Evolutionary conservation across 306 rosid species (phyloP).

Genomic region (Alnus rubra): DNA sequence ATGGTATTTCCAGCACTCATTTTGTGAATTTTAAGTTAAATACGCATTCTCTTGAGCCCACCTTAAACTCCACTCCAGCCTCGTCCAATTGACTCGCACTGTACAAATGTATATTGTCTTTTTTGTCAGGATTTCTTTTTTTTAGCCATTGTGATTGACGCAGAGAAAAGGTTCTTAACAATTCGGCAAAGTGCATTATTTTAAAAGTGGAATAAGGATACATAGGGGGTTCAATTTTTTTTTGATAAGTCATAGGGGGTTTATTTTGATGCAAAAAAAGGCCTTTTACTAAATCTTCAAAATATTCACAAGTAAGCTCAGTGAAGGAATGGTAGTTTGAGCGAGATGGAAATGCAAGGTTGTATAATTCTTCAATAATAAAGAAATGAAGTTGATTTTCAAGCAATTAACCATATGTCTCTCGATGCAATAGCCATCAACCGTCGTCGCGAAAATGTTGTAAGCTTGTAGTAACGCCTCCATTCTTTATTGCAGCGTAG

Average conservation of each 20-base stretch:
- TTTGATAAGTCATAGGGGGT: too few species aligned
- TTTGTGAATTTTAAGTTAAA: neutral
- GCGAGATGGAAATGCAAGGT: neutral
- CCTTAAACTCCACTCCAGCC: slow-evolving; percentile 7
- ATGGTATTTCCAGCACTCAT: neutral
- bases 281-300: too few species aligned
- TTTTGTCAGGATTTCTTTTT: rapidly evolving
- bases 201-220: rapidly evolving
- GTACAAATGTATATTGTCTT: rapidly evolving
- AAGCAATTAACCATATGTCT: neutral
- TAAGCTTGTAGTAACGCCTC: too few species aligned
- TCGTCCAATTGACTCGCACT: neutral
- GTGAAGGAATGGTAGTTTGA: neutral
- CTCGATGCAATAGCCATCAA: neutral
- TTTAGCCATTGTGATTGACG: neutral
- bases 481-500: neutral
- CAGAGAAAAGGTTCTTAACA: neutral
- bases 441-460: too few species aligned
- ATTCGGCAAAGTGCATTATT: neutral
- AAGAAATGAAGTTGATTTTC: slow-evolving; percentile 30
- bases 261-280: too few species aligned
- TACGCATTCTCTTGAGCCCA: neutral
- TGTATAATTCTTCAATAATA: neutral
- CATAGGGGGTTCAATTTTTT: rapidly evolving
- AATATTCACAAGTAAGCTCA: rapidly evolving